Conservation (phyloP, 352 stramenopile species). For the Thalassiosira mediterranea region DNA sequence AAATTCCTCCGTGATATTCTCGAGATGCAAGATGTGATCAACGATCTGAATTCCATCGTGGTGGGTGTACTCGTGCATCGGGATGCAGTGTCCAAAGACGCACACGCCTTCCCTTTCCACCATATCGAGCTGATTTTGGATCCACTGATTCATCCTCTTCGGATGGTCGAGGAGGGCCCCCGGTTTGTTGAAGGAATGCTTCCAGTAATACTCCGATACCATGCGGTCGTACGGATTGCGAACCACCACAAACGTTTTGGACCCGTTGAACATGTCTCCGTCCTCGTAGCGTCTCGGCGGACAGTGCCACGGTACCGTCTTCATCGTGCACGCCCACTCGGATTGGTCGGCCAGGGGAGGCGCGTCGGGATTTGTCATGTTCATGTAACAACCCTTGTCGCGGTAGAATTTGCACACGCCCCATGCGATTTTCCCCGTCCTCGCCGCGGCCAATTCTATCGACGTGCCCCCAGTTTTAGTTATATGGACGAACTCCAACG, state of each 20-base stretch:
- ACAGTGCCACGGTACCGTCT: conserved; percentile 13
- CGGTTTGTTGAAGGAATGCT: neutral
- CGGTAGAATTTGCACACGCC: conserved; percentile 35
- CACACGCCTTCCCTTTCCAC: neutral
- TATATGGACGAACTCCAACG: conserved; percentile 54
- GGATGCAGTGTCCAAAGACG: conserved; percentile 11
- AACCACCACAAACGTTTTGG: conserved; percentile 56
- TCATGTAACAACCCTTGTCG: neutral
- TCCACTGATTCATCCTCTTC: conserved; percentile 5
- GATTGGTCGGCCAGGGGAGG: neutral
- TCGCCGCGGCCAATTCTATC: conserved; percentile 30
- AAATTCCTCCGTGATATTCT: conserved; percentile 37
- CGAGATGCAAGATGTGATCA: conserved; percentile 37
- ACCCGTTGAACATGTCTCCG: conserved; percentile 38
- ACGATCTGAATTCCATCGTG: conserved; percentile 21
- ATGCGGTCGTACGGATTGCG: conserved; percentile 61
- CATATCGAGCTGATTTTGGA: neutral
- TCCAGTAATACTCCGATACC: conserved; percentile 55
- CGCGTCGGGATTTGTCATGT: neutral
- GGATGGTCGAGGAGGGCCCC: neutral
- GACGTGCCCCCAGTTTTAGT: conserved; percentile 50
- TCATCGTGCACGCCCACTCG: neutral
- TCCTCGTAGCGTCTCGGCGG: conserved; percentile 1
- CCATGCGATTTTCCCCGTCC: conserved; percentile 29
- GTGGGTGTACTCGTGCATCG: conserved; percentile 19